Base-by-base conservation (phyloP, 2,329 filamentous ascomycete species). In the Diplodia seriata region DNA sequence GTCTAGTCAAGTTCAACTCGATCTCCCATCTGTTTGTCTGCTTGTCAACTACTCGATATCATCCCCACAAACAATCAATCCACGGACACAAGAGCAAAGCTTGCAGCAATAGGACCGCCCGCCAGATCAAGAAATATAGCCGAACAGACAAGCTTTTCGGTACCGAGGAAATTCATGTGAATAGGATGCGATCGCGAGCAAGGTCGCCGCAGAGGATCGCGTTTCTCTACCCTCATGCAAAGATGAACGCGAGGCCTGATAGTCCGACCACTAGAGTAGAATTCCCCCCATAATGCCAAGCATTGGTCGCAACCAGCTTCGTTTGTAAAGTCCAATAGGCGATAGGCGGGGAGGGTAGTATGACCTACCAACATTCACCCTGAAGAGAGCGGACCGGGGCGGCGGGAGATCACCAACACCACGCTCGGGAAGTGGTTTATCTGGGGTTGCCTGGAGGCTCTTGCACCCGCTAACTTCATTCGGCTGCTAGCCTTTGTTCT, bases 331-430 rank as follows among this genome's bases (percentile, higher is more conserved):
- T 20, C 23, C 3, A 47, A 18, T 23, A 29, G 14, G 36, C 12
- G 18, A 18, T 12, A 14, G 14, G 29, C 18, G 8, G 38, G 14
- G n/a, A 47, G 15, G 15, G 20, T 38, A 14, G 55, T 55, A 23
- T 40, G 12, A 47, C 36, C 38, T 62, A 2, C 57, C 36, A 43
- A 18, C 29, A 50, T 12, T 11, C 15, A 33, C 29, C 57, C 26
- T 31, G 55, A 14, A 59, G 18, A 61, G 56, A 33, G 57, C 59
- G 47, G 59, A 31, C 36, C 59, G 43, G 59, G 43, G 31, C 59
- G 43, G 31, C 59, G 59, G 59, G 59, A 63, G 59, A 63, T 63
- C 59, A 63, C 38, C 59, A 63, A 63, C 59, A 63, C 59, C 59
- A 63, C 47, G 31, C 33, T 8, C 40, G 40, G 33, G n/a, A 61